Percentiles rank a stretch among this genome's conserved stretches.
phyloP scores from a whole-genome alignment of 2,329 filamentous ascomycete species.

The Setomelanomma holmii region DNA sequence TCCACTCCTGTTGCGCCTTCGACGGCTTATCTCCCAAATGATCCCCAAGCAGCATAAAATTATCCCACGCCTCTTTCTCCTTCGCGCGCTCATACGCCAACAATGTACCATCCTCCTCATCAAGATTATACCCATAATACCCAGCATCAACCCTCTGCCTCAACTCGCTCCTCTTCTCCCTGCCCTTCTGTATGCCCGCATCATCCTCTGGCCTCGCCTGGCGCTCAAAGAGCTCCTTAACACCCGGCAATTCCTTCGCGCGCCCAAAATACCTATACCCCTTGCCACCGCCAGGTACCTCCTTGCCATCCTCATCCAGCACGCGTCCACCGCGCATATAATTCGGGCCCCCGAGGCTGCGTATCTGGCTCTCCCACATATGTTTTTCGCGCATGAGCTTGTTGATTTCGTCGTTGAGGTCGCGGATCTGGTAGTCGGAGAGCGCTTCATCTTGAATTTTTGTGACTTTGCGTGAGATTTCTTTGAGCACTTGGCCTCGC shows the following conservation, averaged over 20 bases:
- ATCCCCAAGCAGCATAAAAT: slow-evolving; percentile 66
- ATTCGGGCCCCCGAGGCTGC: slow-evolving; percentile 94
- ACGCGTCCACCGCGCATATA: slow-evolving; percentile 78
- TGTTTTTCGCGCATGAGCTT: slow-evolving; percentile 98
- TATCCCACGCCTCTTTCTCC: slow-evolving; percentile 80
- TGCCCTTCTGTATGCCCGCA: slow-evolving; percentile 65
- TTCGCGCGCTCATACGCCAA: slow-evolving; percentile 82
- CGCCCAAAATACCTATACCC: slow-evolving; percentile 88
- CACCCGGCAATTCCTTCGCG: slow-evolving; percentile 86
- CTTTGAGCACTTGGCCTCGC: slow-evolving; percentile 96
- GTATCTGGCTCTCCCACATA: slow-evolving; percentile 98
- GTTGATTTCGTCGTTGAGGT: slow-evolving; percentile 99
- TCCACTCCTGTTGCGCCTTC: slow-evolving; percentile 64
- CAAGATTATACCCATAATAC: slow-evolving; percentile 94
- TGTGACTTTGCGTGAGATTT: slow-evolving; percentile 95
- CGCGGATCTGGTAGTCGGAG: slow-evolving; percentile 96
- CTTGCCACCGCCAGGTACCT: slow-evolving; percentile 73
- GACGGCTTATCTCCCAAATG: slow-evolving; percentile 42
- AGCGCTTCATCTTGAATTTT: slow-evolving; percentile 91
- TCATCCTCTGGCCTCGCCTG: slow-evolving; percentile 49
- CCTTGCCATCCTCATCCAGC: slow-evolving; percentile 63
- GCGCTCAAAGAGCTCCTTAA: slow-evolving; percentile 77
- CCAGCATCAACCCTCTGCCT: slow-evolving; percentile 84
- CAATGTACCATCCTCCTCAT: slow-evolving; percentile 86
- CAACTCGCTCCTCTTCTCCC: slow-evolving; percentile 73